Conservation (phyloP, 306 rosid species). For the Casuarina cunninghamiana region DNA sequence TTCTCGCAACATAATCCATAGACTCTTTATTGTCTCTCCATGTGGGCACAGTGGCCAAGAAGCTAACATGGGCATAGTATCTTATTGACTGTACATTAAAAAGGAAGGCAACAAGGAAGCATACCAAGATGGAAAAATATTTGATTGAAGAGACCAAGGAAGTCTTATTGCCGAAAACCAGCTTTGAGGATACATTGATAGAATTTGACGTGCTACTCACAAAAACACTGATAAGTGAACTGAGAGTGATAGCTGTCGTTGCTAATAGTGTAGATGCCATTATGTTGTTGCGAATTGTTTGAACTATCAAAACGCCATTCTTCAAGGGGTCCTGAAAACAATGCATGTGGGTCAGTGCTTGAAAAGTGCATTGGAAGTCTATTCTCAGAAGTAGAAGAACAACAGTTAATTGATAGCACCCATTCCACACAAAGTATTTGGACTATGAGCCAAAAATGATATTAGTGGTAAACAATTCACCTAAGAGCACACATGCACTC, state of each 20-base stretch:
- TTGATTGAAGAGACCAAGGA: slow-evolving; percentile 43
- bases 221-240: slow-evolving; percentile 78
- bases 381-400: too few species aligned
- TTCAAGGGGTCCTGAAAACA: slow-evolving; percentile 76
- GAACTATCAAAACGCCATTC: slow-evolving; percentile 78
- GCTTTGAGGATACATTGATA: slow-evolving; percentile 27
- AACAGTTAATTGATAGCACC: too few species aligned
- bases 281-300: slow-evolving; percentile 82
- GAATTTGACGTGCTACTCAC: slow-evolving; percentile 46
- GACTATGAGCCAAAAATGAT: neutral
- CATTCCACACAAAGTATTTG: too few species aligned
- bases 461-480: neutral
- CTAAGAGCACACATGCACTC: neutral
- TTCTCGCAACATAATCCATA: slow-evolving; percentile 53
- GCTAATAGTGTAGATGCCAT: slow-evolving; percentile 88
- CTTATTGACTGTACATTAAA: slow-evolving; percentile 87
- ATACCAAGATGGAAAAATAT: slow-evolving; percentile 59
- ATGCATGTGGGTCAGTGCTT: slow-evolving; percentile 21
- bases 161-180: slow-evolving; percentile 70
- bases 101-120: slow-evolving; percentile 84
- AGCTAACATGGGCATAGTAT: slow-evolving; percentile 82
- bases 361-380: neutral
- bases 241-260: slow-evolving; percentile 78
- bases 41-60: slow-evolving; percentile 75
- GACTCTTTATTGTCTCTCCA: slow-evolving; percentile 43